Conservation (phyloP, 108 stramenopile species). For the Cyclotella choctawhatcheeana region DNA sequence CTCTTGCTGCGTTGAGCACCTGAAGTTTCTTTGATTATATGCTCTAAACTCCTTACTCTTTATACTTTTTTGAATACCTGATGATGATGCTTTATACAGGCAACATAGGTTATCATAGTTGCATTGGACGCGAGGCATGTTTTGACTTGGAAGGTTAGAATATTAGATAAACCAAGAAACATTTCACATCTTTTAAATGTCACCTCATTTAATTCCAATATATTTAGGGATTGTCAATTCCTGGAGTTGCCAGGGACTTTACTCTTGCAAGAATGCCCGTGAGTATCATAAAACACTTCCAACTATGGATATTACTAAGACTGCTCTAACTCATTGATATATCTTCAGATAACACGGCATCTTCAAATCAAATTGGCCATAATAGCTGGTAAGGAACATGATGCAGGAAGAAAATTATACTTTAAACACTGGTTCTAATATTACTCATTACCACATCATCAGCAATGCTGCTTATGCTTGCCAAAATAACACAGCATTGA, state of each 20-base stretch:
- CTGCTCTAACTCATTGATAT: background rate
- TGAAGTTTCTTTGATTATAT: too few relatives aligned
- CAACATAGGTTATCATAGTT: slow-evolving; percentile 5
- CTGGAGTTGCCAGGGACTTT: background rate
- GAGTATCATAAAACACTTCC: background rate
- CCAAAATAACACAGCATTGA: background rate
- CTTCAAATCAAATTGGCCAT: background rate
- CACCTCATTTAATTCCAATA: background rate
- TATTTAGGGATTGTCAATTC: background rate
- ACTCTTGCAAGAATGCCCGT: background rate
- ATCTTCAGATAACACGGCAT: background rate
- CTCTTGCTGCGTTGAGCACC: too few relatives aligned
- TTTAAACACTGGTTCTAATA: background rate
- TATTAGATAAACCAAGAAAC: background rate
- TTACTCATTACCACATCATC: background rate
- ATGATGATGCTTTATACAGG: too few relatives aligned
- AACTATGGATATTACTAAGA: background rate
- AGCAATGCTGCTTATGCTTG: slow-evolving; percentile 3
- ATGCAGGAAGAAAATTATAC: background rate
- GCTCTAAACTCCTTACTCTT: too few relatives aligned
- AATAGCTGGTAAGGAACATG: background rate
- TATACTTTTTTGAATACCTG: background rate
- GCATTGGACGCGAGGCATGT: background rate
- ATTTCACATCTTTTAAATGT: too few relatives aligned
- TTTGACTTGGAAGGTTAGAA: background rate